These are phyloP conservation scores for Trichoderma koningiopsis DNA, from an alignment of 2,329 filamentous ascomycete genomes.

Conservation along the genomic window DNA sequence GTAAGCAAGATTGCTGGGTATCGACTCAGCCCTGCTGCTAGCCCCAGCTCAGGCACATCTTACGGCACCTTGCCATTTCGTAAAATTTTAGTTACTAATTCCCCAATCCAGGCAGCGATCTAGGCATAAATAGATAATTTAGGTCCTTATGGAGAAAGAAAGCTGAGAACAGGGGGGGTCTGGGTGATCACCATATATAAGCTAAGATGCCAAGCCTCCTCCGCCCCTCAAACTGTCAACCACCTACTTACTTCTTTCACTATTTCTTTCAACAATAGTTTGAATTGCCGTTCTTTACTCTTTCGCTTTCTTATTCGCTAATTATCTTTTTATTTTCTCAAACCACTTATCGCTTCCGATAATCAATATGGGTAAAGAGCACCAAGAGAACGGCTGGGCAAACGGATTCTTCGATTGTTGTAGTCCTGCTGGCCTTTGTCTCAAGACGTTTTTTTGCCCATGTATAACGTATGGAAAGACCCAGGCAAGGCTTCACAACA, in stretches of 20 bases:
- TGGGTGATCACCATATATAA: neutral
- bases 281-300: neutral
- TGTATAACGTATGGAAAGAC: constrained; percentile 54
- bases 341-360: neutral
- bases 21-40: constrained; percentile 6
- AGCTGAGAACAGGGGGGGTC: neutral
- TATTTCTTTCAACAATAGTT: neutral
- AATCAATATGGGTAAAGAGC: neutral
- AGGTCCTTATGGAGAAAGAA: neutral
- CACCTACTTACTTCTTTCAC: too few species aligned
- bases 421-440: constrained; percentile 47
- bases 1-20: neutral
- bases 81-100: neutral
- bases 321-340: neutral
- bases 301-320: neutral
- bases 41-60: neutral
- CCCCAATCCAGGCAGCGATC: neutral
- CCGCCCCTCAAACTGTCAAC: neutral
- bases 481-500: constrained; percentile 35
- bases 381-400: constrained; percentile 40
- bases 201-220: neutral
- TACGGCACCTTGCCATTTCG: neutral
- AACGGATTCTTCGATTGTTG: constrained; percentile 49
- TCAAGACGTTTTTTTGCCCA: constrained; percentile 48
- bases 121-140: neutral